Conservation (phyloP, 2,329 filamentous ascomycete species). For the Hypomyces perniciosus region DNA sequence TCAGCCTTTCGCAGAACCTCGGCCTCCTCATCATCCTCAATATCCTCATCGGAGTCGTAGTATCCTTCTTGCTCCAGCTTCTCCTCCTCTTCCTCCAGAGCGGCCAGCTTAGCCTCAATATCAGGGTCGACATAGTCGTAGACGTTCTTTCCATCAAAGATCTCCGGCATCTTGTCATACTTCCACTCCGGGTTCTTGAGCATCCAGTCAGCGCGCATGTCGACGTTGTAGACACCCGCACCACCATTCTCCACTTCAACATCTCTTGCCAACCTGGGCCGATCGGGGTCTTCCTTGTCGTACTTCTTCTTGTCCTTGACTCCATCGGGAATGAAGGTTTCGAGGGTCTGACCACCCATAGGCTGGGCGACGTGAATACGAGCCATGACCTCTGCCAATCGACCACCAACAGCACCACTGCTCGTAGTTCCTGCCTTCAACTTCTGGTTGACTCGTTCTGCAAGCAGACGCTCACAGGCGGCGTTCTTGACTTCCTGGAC, state of each 20-base stretch:
- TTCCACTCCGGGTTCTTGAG: constrained; percentile 91
- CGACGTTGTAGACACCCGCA: constrained; percentile 91
- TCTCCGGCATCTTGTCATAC: constrained; percentile 89
- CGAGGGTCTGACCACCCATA: constrained; percentile 69
- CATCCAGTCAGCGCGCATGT: constrained; percentile 82
- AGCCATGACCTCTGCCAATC: constrained; percentile 83
- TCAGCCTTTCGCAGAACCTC: constrained; percentile 89
- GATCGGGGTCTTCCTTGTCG: constrained; percentile 81
- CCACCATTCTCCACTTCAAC: constrained; percentile 89
- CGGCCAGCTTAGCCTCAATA: constrained; percentile 86
- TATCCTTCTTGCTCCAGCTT: constrained; percentile 84
- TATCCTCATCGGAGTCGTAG: constrained; percentile 78
- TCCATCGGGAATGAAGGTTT: constrained; percentile 84
- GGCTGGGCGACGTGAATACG: constrained; percentile 97
- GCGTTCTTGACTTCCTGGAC: constrained; percentile 93
- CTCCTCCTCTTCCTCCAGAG: constrained; percentile 93
- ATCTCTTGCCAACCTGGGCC: constrained; percentile 74
- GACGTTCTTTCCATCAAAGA: constrained; percentile 93
- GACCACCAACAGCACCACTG: constrained; percentile 68
- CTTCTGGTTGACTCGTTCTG: constrained; percentile 91
- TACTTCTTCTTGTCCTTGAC: constrained; percentile 79
- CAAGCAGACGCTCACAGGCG: constrained; percentile 86
- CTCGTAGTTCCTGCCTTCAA: constrained; percentile 82
- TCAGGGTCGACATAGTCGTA: constrained; percentile 97
- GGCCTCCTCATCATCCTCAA: constrained; percentile 84